Evolutionary conservation across 306 rosid species (phyloP).

Genomic region (peach (Prunus persica)): Prunus_persica_NCBIv2 NC_034009.1:5530001-5530500

Average conservation of each 20-base stretch:
- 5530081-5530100: slow-evolving; percentile 96
- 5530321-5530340: slow-evolving; percentile 91
- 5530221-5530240: slow-evolving; percentile 99
- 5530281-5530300: slow-evolving; percentile 89
- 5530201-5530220: slow-evolving; percentile 93
- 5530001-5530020: background rate
- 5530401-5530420: background rate
- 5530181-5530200: slow-evolving; percentile 99
- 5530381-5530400: background rate
- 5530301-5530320: slow-evolving; percentile 93
- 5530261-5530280: slow-evolving; percentile 97
- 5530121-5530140: slow-evolving; percentile 93
- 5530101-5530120: slow-evolving; percentile 84
- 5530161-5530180: slow-evolving; percentile 98
- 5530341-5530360: background rate
- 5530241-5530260: slow-evolving; percentile 95
- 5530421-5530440: background rate
- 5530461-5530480: slow-evolving; percentile 22
- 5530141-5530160: slow-evolving; percentile 98
- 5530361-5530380: background rate
- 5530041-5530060: slow-evolving; percentile 89
- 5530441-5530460: slow-evolving; percentile 23
- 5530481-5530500: slow-evolving; percentile 83
- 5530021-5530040: slow-evolving; percentile 18
- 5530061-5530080: slow-evolving; percentile 99